Base-by-base conservation (phyloP, 257 asterid genomes). In the Solanum lignicaule region DNA sequence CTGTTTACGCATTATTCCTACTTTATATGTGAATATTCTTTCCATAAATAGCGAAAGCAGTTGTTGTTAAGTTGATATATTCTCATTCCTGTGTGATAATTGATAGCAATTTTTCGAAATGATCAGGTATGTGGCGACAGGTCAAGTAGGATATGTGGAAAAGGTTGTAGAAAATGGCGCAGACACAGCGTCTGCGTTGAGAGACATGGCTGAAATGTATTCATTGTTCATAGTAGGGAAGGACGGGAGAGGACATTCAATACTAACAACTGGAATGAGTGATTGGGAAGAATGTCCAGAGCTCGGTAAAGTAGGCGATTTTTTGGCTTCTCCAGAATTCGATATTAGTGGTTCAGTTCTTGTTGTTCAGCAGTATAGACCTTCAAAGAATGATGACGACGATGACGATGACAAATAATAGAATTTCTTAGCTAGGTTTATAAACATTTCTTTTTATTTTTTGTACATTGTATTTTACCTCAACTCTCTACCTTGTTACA, bases 241-340 rank as follows among this genome's bases (percentile, higher is more conserved):
- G 82, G 98, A 98, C n/a, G 94, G 95, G 83, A 90, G 94, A 92
- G 94, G 94, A 86, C 90, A 93, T 90, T 92, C 99, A 0, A 86
- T 90, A 25, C 84, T 96, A 88, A 95, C 96, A 48, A 94, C 94
- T 3, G 98, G 99, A 76, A 89, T 97, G 94, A 96, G 99, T 88
- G 99, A 97, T 89, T 97, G 98, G 99, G 99, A 96, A 92, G 99
- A 96, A 90, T 96, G 99, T 89, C 99, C 98, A 2, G 99, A 95
- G 93, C 99, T 97, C 10, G 99, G 99, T 36, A 95, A 94, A 89
- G 94, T 97, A 87, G 99, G 99, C 23, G 99, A 97, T 89, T 93
- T 96, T 87, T 92, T 97, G 93, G 98, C 99, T 88, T 97, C 99
- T 86, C 89, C 98, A 48, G 99, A 95, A 32, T 96, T 95, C 65